phyloP scores from a whole-genome alignment of 176 grass and related monocot species.

The Pharus latifolius region DNA sequence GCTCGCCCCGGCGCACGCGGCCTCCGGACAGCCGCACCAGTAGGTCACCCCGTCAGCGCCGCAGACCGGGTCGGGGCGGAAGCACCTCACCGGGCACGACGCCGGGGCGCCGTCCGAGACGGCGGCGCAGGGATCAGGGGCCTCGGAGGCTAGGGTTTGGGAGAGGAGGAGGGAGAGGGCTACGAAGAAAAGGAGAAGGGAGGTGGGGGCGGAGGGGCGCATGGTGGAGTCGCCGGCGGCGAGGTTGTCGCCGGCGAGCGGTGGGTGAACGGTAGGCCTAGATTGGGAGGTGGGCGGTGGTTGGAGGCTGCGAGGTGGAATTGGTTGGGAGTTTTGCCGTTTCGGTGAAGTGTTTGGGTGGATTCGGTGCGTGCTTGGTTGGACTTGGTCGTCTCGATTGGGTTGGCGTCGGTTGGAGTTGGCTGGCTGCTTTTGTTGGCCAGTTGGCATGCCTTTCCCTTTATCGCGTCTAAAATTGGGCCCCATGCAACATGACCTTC shows the following conservation, averaged over 20 bases:
- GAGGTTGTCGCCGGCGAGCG: constrained; percentile 20
- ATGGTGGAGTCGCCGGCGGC: constrained; percentile 33
- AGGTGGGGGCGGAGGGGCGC: background rate
- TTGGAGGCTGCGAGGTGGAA: constrained; percentile 5
- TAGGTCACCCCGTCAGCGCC: constrained; percentile 67
- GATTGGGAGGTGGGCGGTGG: background rate
- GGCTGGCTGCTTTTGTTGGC: constrained; percentile 9
- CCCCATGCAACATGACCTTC: too few relatives aligned
- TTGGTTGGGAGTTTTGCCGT: constrained; percentile 5
- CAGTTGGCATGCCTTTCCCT: too few relatives aligned
- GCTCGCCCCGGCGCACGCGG: constrained; percentile 58
- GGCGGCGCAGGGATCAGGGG: constrained; percentile 32
- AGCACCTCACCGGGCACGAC: constrained; percentile 61
- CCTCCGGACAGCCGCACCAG: constrained; percentile 86
- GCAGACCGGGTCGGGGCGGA: constrained; percentile 82
- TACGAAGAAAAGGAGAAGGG: constrained; percentile 11
- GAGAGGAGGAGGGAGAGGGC: constrained; percentile 29
- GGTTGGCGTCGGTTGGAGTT: constrained; percentile 14
- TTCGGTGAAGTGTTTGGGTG: constrained; percentile 7
- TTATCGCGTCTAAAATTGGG: too few relatives aligned
- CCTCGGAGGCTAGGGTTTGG: constrained; percentile 37
- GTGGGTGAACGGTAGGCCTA: constrained; percentile 12
- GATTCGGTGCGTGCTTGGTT: constrained; percentile 2
- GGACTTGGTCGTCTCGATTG: constrained; percentile 26
- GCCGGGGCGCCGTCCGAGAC: constrained; percentile 24